Conservation (phyloP, 2,329 filamentous ascomycete genomes). For the Teratosphaeria nubilosa region DNA sequence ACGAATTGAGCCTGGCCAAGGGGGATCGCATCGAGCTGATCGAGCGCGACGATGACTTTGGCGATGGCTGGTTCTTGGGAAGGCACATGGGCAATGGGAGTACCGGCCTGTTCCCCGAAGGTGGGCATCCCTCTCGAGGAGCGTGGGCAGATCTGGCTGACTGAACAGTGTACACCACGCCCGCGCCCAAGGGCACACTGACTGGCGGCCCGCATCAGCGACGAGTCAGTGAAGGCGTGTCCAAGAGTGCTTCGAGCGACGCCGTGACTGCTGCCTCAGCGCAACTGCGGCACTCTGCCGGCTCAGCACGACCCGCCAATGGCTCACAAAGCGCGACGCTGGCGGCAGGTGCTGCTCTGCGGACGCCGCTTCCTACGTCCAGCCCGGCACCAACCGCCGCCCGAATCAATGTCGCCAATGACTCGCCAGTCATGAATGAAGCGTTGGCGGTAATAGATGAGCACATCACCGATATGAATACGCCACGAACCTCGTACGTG, state of each 20-base stretch:
- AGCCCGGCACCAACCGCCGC: conserved; percentile 5
- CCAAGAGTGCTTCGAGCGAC: conserved; percentile 4
- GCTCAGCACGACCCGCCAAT: conserved; percentile 5
- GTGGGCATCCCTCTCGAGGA: conserved; percentile 32
- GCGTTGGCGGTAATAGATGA: conserved; percentile 94
- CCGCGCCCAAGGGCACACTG: conserved; percentile 26
- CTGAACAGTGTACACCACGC: conserved; percentile 30
- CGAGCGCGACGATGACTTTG: conserved; percentile 80
- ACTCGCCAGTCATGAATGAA: conserved; percentile 74
- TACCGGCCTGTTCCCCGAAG: conserved; percentile 74
- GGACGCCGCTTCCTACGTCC: conserved; percentile 14
- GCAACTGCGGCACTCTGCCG: conserved; percentile 5
- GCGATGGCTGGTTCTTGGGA: conserved; percentile 68
- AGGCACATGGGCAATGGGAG: conserved; percentile 63
- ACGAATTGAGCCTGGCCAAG: conserved; percentile 81
- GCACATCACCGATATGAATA: conserved; percentile 80
- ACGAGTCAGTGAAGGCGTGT: conserved; percentile 20
- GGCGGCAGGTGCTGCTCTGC: conserved; percentile 9
- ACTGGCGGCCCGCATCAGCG: conserved; percentile 17
- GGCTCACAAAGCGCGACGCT: conserved; percentile 7
- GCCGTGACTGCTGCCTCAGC: neutral
- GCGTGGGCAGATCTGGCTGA: neutral
- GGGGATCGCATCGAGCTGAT: conserved; percentile 75
- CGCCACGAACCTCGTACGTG: conserved; percentile 46
- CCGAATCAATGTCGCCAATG: conserved; percentile 10